These are phyloP conservation scores for Petunia axillaris DNA, from an alignment of 257 asterid species.

Conservation along the genomic window DNA sequence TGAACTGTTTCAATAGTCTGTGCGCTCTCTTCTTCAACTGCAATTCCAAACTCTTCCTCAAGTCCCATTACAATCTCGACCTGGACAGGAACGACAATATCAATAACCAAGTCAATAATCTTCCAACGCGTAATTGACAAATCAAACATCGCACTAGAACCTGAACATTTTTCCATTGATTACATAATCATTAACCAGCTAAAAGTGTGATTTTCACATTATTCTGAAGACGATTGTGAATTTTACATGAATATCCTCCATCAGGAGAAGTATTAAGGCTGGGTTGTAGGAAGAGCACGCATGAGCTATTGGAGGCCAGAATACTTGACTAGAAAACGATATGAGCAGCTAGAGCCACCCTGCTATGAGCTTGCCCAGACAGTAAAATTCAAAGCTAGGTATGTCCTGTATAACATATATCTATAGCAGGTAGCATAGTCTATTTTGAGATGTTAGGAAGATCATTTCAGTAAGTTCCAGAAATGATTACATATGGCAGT, in stretches of 20 bases:
- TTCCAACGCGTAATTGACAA: not conserved
- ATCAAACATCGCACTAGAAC: too few species aligned
- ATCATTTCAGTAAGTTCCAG: not conserved
- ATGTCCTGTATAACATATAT: not conserved
- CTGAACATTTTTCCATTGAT: too few species aligned
- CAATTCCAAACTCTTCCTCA: slow-evolving; percentile 89
- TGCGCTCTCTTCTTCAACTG: slow-evolving; percentile 90
- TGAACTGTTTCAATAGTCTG: slow-evolving; percentile 82
- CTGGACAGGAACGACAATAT: slow-evolving; percentile 29
- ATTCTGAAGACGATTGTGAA: not conserved
- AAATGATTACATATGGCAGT: not conserved
- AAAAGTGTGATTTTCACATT: not conserved
- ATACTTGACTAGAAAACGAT: not conserved
- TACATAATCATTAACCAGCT: not conserved
- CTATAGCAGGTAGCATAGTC: not conserved
- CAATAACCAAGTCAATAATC: not conserved
- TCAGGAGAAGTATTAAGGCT: not conserved
- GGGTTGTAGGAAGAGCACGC: not conserved
- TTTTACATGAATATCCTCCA: not conserved
- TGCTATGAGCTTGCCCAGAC: not conserved
- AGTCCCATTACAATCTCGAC: slow-evolving; percentile 97
- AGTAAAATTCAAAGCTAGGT: not conserved
- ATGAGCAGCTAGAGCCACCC: not conserved
- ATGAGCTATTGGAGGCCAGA: not conserved
- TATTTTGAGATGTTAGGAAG: not conserved